Conservation (phyloP, 352 stramenopile genomes). For the Blastocystis sp. region DNA sequence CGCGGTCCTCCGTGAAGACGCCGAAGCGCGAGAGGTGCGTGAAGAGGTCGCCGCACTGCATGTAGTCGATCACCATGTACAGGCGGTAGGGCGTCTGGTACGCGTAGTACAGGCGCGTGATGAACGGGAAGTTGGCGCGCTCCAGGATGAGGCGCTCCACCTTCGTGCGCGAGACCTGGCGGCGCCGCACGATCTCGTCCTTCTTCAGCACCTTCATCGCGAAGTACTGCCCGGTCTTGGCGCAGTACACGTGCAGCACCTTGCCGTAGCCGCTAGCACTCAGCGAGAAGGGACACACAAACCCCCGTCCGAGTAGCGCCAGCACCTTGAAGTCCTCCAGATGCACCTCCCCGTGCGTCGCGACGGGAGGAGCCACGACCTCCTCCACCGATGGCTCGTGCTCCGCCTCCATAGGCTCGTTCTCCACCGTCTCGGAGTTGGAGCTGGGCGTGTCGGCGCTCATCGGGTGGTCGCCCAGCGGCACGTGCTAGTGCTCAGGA, state of each 20-base stretch:
- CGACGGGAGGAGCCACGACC: conserved; percentile 44
- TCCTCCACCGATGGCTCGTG: background rate
- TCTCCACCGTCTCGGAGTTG: conserved; percentile 25
- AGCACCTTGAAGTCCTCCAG: conserved; percentile 93
- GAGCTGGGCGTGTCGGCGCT: conserved; percentile 17
- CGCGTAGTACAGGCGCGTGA: conserved; percentile 91
- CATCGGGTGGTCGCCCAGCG: conserved; percentile 4
- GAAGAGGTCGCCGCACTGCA: conserved; percentile 92
- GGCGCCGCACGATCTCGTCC: conserved; percentile 83
- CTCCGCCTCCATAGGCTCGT: background rate
- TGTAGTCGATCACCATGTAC: conserved; percentile 94
- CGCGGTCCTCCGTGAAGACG: conserved; percentile 84
- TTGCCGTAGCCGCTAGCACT: conserved; percentile 77
- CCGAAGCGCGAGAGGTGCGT: conserved; percentile 83
- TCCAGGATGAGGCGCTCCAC: conserved; percentile 94
- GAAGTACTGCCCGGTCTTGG: conserved; percentile 84
- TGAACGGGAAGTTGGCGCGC: conserved; percentile 92
- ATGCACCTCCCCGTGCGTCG: conserved; percentile 75
- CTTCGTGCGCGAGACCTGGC: conserved; percentile 89
- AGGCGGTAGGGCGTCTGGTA: conserved; percentile 91
- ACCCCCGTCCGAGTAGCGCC: conserved; percentile 91
- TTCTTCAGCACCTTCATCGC: conserved; percentile 99
- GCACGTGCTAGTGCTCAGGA: conserved; percentile 27
- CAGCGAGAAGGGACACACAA: conserved; percentile 85
- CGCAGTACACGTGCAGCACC: conserved; percentile 80